phyloP scores from a whole-genome alignment of 202 grass and related monocot genomes.

The Digitaria exilis region DNA sequence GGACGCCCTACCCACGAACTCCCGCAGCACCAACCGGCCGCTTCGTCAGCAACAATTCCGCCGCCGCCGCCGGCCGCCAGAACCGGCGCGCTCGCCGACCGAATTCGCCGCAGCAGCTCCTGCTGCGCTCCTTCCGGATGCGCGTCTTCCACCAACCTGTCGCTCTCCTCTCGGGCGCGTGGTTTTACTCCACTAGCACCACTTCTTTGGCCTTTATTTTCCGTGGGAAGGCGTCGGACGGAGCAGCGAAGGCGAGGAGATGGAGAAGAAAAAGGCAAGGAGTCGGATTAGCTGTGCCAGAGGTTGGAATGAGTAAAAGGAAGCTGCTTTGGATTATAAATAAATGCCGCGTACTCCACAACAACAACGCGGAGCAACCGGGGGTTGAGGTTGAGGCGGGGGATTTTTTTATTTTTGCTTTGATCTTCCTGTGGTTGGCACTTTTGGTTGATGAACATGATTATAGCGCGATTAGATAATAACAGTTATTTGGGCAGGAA shows the following conservation, averaged over 20 bases:
- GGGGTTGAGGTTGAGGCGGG: not conserved
- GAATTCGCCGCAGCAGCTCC: slow-evolving; percentile 28
- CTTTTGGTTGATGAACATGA: slow-evolving; percentile 22
- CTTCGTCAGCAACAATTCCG: slow-evolving; percentile 2
- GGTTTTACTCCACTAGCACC: slow-evolving; percentile 27
- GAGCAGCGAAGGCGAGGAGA: not conserved
- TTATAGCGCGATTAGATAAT: slow-evolving; percentile 25
- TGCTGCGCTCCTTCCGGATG: not conserved
- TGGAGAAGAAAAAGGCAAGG: slow-evolving; percentile 17
- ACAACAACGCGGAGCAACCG: slow-evolving; percentile 9
- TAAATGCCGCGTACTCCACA: slow-evolving; percentile 29
- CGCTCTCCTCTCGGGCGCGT: not conserved
- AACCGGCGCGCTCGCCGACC: slow-evolving; percentile 7
- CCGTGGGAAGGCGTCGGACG: slow-evolving; percentile 17
- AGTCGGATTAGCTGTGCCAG: slow-evolving; percentile 66
- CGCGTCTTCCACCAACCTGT: slow-evolving; percentile 2
- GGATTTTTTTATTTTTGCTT: not conserved
- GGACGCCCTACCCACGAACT: not conserved
- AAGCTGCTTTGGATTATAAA: slow-evolving; percentile 53
- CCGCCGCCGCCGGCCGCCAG: not conserved
- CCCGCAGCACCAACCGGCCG: not conserved
- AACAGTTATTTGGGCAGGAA: slow-evolving; percentile 5
- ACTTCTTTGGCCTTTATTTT: slow-evolving; percentile 28
- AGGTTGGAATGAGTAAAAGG: slow-evolving; percentile 37
- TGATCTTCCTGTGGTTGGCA: slow-evolving; percentile 6